These are phyloP conservation scores for Rhizopus arrhizus DNA, from an alignment of 371 early-diverging fungal species.

Conservation along the genomic window DNA sequence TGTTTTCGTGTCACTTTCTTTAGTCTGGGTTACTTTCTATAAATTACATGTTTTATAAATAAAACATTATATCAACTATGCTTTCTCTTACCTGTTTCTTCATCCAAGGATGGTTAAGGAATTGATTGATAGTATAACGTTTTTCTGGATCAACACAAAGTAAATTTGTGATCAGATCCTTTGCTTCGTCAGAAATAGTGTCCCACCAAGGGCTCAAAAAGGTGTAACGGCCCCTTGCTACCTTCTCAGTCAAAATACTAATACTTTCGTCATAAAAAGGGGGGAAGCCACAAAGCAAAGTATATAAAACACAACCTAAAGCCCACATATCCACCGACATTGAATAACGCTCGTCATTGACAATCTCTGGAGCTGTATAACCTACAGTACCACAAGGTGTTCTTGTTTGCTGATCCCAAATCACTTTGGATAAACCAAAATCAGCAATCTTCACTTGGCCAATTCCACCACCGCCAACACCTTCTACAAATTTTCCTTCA, in stretches of 20 bases:
- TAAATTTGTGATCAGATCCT: conserved; percentile 74
- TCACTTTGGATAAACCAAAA: conserved; percentile 82
- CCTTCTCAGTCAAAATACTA: conserved; percentile 62
- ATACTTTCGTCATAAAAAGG: conserved; percentile 82
- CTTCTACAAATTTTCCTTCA: conserved; percentile 59
- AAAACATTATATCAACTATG: no score
- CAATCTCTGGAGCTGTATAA: conserved; percentile 92
- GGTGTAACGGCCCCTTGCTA: conserved; percentile 65
- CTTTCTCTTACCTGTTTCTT: conserved; percentile 26
- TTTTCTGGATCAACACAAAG: conserved; percentile 58
- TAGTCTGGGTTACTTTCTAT: no score
- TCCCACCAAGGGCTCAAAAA: conserved; percentile 82
- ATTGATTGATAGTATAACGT: conserved; percentile 59
- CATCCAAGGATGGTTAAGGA: conserved; percentile 87
- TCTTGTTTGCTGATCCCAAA: conserved; percentile 81
- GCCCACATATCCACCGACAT: conserved; percentile 95
- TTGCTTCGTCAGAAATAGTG: conserved; percentile 63
- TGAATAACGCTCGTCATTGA: conserved; percentile 79
- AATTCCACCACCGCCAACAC: conserved; percentile 72
- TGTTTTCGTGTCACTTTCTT: no score
- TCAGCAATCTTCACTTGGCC: conserved; percentile 86
- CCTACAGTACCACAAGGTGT: conserved; percentile 94
- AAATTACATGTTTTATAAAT: no score
- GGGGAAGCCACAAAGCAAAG: conserved; percentile 86
- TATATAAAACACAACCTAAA: conserved; percentile 90